Percentiles rank a stretch among this genome's conserved stretches.
Evolutionary conservation across 768 basidiomycete species (phyloP).

Genomic region (Suillus plorans): DNA sequence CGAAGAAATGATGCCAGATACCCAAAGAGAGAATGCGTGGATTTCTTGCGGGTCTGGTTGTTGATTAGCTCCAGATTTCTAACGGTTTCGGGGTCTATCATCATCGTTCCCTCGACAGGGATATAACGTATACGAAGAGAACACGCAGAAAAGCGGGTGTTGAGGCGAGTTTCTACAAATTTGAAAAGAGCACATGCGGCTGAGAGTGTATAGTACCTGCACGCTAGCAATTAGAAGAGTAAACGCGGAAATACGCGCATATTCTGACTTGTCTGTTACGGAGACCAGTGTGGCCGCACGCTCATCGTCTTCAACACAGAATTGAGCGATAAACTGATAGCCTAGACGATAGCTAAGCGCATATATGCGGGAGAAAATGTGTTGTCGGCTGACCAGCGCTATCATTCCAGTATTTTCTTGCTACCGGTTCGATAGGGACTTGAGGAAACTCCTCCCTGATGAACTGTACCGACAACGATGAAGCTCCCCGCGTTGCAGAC

Average conservation of each 20-base stretch:
- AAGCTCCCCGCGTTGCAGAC: constrained; percentile 43
- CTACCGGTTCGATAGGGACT: constrained; percentile 65
- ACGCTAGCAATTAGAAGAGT: neutral
- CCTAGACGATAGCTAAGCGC: neutral
- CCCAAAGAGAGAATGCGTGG: constrained; percentile 79
- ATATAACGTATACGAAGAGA: constrained; percentile 77
- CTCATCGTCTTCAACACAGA: constrained; percentile 80
- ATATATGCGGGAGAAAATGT: neutral
- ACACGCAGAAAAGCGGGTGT: constrained; percentile 64
- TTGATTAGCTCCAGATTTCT: constrained; percentile 86
- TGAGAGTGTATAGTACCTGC: constrained; percentile 86
- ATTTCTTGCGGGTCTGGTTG: constrained; percentile 68
- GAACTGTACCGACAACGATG: constrained; percentile 63
- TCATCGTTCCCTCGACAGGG: constrained; percentile 88
- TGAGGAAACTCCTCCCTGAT: constrained; percentile 74
- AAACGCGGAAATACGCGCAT: constrained; percentile 18
- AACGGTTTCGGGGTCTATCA: constrained; percentile 89
- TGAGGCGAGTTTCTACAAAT: constrained; percentile 68
- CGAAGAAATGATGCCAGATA: constrained; percentile 28
- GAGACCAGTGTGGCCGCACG: constrained; percentile 78
- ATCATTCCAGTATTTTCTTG: constrained; percentile 86
- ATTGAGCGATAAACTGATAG: constrained; percentile 76
- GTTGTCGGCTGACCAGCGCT: constrained; percentile 51
- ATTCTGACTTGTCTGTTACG: constrained; percentile 73
- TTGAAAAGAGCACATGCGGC: constrained; percentile 88